Base-by-base conservation (phyloP, 306 rosid species). In the Citrullus mucosospermus region DNA sequence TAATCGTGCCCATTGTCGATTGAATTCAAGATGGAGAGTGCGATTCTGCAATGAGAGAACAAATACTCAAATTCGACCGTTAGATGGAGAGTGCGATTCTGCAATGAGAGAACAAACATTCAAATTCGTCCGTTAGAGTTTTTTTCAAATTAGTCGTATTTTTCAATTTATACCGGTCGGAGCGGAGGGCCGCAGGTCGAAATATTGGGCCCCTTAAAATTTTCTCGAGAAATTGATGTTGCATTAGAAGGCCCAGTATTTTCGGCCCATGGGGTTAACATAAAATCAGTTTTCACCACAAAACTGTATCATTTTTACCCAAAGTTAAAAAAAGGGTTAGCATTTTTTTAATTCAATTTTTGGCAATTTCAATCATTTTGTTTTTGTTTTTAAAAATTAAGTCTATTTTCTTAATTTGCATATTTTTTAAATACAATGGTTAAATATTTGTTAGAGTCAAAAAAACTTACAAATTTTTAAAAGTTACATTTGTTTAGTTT, bases 1-100 rank as follows among this genome's bases (percentile, higher is more conserved):
- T 79, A 2, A 11, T 20, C 54, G 78, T 55, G 28, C 79, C 87
- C 97, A 92, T 95, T 65, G 51, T 46, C 43, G 15, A 36, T 81
- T 65, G 34, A 77, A 77, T 48, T 30, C 79, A 57, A 12, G 79
- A 41, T 46, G 44, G 39, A 38, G 50, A 18, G 30, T 80, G 20
- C 32, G 53, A 69, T 32, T 55, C 62, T 73, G 80, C 25, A 68
- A 15, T 22, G 78, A 50, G 61, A 41, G 56, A 16, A 83, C 67
- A 22, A 17, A 57, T 50, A 18, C 20, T 25, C 60, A 68, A 67
- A 38, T 67, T 32, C 25, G 71, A 65, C 71, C 71, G 71, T 39
- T 39, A 11, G 79, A 38, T 46, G 44, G 39, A 38, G 50, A 18
- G 30, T 80, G 20, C 32, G 53, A 69, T 43, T 55, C 62, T 73